Base-by-base conservation (phyloP, 1,284 basidiomycete genomes). In the Cutaneotrichosporon cyanovorans region DNA sequence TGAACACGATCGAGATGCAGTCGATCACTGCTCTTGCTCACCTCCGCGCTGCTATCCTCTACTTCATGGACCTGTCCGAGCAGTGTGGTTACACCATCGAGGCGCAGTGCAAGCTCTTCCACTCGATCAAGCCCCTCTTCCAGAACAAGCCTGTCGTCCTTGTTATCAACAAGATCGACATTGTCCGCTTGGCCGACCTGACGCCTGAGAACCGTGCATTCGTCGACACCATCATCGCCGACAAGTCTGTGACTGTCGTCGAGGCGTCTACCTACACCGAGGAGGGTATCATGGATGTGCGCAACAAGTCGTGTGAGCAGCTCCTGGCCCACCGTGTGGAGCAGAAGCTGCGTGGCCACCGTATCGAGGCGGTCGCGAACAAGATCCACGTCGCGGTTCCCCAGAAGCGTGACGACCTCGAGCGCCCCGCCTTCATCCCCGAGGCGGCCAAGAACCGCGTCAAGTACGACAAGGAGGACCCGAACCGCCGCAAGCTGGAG, bases 1-100 rank as follows among this genome's bases (percentile, higher is more conserved):
- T 96, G 92, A 95, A 95, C 77, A 95, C 91, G 51, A 96, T 96
- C 60, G 92, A 96, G 75, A 96, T 96, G 90, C 91, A 96, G 76
- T 91, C 87, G 62, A 92, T 96, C 71, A 96, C 90, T 33, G 92
- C 91, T 8, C 77, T 96, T 54, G 91, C 91, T 3, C 92, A 96
- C 73, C 74, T 96, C 37, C 87, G 92, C 72, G 82, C 83, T 55
- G 91, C 87, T 60, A 78, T 95, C 12, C 73, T 96, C 63, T 96
- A 95, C 75, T 96, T 96, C 68, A 93, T 96, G 88, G 92, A 96
- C 73, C 77, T 93, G 18, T 87, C 84, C 56, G 92, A 93, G 73
- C 92, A 95, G 69, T 96, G 91, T 73, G 91, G 92, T 9, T 95
- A 92, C 75, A 83, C 85, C 3, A 78, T 95, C 55, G 90, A 93